Evolutionary conservation across 768 basidiomycete genomes (phyloP), one percentile per base, ranked within the genome.

Genomic region (Pleurotus salmoneostramineus): DNA sequence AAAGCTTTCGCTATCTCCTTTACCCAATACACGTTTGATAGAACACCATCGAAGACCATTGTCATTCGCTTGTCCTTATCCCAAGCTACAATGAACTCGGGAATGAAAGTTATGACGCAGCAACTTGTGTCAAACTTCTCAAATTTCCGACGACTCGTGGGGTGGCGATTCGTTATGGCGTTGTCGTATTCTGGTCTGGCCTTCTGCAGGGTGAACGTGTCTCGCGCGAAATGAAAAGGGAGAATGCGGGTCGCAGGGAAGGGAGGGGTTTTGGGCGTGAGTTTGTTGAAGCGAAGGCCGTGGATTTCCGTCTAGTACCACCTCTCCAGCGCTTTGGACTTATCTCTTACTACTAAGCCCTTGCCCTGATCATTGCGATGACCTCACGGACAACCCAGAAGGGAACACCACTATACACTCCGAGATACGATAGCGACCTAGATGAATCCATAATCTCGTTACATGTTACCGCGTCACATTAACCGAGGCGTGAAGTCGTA

Each of bases 281-380:
- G 21, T 27, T 27, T 27, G 21, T 27, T 27, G 21, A 27, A 27
- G 21, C 21, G 21, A 27, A 27, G 21, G 21, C 21, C 21, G 37
- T 40, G 37, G 37, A 40, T 40, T n/a, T 40, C 37, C n/a, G 37
- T 10, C 37, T 40, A n/a, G 37, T 40, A n/a, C 10, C 8, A 10
- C 37, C 37, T 40, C 37, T n/a, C n/a, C 37, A n/a, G 8, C 12
- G 15, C 15, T 45, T 8, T 42, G 40, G 1, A 45, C 44, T 45
- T 45, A 45, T 35, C 33, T 51, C n/a, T 37, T 35, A 12, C 31
- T 15, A 33, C 27, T 36, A 27, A 12, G 52, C 52, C 52, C 52
- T 55, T 42, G 52, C 52, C 52, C 52, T 55, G 52, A 40, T 10
- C 3, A 45, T 45, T 14, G 44, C 15, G 6, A 55, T 55, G 52